Percentiles rank a stretch among this genome's conserved stretches.
These are phyloP conservation scores for Penicillium subrubescens DNA, from an alignment of 495 filamentous ascomycete genomes.

Conservation along the genomic window DNA sequence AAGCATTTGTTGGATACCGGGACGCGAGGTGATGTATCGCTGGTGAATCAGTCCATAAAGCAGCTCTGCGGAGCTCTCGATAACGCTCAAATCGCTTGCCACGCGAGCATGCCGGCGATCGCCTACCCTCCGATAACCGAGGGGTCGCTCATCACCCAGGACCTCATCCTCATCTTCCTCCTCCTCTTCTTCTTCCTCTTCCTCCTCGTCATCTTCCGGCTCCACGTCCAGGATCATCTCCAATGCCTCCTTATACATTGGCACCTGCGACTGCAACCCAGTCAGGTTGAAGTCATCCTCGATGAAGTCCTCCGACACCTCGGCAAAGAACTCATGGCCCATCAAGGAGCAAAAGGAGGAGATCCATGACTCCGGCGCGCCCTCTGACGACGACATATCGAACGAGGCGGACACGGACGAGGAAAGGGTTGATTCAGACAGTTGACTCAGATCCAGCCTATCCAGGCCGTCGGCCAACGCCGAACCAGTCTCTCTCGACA, in stretches of 20 bases:
- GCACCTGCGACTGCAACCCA: slow-evolving; percentile 89
- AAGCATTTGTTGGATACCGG: slow-evolving; percentile 97
- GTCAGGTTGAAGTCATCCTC: slow-evolving; percentile 99
- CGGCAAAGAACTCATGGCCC: slow-evolving; percentile 98
- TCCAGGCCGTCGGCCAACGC: slow-evolving; percentile 55
- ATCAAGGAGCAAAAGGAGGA: slow-evolving; percentile 92
- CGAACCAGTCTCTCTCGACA: slow-evolving; percentile 55
- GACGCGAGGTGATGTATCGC: slow-evolving; percentile 95
- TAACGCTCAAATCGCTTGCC: slow-evolving; percentile 87
- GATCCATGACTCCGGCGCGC: slow-evolving; percentile 93
- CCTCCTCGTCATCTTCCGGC: slow-evolving; percentile 87
- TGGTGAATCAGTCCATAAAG: slow-evolving; percentile 98
- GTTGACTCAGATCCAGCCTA: slow-evolving; percentile 55
- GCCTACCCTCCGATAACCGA: slow-evolving; percentile 57
- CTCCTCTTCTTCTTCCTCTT: slow-evolving; percentile 72
- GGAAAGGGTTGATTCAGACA: slow-evolving; percentile 52
- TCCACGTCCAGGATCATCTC: slow-evolving; percentile 99
- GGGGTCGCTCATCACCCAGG: slow-evolving; percentile 65
- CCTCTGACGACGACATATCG: slow-evolving; percentile 72
- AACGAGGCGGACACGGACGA: slow-evolving; percentile 51
- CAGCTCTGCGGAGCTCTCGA: slow-evolving; percentile 95
- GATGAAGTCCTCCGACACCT: slow-evolving; percentile 98
- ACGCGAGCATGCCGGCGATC: slow-evolving; percentile 84
- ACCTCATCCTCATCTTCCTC: slow-evolving; percentile 79
- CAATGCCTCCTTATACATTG: slow-evolving; percentile 97